Evolutionary conservation across 2,329 filamentous ascomycete genomes (phyloP), one percentile per base, ranked within the genome.

Genomic region (Neoscytalidium dimidiatum): DNA sequence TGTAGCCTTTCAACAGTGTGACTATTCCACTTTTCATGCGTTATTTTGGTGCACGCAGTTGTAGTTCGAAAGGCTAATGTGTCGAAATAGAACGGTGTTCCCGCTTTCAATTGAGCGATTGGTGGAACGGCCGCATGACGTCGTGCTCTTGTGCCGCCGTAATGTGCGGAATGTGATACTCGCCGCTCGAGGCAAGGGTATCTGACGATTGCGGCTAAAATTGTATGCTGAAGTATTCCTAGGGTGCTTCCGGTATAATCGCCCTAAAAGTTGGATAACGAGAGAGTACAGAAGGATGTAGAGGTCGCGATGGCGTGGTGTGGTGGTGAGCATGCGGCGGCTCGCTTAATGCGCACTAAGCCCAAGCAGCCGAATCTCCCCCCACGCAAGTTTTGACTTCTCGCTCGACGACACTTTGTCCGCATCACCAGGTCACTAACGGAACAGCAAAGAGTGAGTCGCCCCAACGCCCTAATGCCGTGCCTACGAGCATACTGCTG

Each of bases 311-410:
- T 35, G 33, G 48, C 48, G 23, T 28, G 26, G 28, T 13, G 29
- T n/a, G 28, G 48, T 26, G 92, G 69, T 91, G 88, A 69, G 87
- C 83, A 83, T 44, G 13, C 13, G 33, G 13, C 49, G 52, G 51
- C 62, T 64, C 62, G 62, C 62, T 64, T 64, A 64, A 64, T 23
- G 23, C 43, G 52, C 44, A 56, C 52, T 56, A 64, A 58, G 53
- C 52, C 52, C 23, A 60, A 38, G 21, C 35, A 56, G 49, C 62
- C 62, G 62, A 64, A 64, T 48, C 43, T 64, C 62, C 62, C n/a
- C 51, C 62, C 62, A 56, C 62, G 51, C 51, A 64, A 51, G 51
- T 64, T 64, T 64, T 64, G 62, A 57, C 62, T 43, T 51, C 35
- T 52, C 13, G 60, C 33, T 35, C 60, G 60, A 63, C 60, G 60